These are phyloP conservation scores for Hibiscus mutabilis DNA, from an alignment of 345 rosid species.

Conservation along the genomic window DNA sequence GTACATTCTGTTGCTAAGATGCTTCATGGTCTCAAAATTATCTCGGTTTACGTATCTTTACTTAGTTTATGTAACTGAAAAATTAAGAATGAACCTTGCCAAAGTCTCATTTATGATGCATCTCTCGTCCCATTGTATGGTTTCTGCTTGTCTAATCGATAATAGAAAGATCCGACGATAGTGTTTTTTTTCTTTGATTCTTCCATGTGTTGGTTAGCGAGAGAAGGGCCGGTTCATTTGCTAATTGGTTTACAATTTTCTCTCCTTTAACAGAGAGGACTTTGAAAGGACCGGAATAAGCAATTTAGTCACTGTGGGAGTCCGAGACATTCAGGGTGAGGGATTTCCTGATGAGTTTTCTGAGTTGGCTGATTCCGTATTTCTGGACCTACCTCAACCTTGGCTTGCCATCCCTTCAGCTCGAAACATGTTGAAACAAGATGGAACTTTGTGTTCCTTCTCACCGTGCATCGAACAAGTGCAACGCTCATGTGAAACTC, in stretches of 20 bases:
- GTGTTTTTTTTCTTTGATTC: background rate
- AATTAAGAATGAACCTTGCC: background rate
- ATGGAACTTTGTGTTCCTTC: conserved; percentile 78
- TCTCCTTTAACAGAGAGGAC: conserved; percentile 50
- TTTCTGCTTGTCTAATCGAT: background rate
- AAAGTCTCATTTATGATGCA: background rate
- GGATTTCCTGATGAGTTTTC: conserved; percentile 74
- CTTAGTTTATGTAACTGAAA: background rate
- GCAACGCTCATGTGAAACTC: conserved; percentile 78
- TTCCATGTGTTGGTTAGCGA: background rate
- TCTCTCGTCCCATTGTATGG: background rate
- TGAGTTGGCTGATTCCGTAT: conserved; percentile 21
- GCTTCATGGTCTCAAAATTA: background rate
- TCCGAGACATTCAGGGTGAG: conserved; percentile 84
- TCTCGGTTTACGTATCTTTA: background rate
- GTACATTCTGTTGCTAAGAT: background rate
- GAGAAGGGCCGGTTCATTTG: background rate
- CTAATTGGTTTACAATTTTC: background rate
- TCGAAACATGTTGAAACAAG: conserved; percentile 74
- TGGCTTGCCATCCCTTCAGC: conserved; percentile 56
- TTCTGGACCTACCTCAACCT: conserved; percentile 3
- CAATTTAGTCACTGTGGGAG: conserved; percentile 68
- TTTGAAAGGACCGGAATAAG: conserved; percentile 71
- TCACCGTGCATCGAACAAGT: conserved; percentile 98
- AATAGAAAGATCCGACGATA: background rate